Conservation (phyloP, 2,329 filamentous ascomycete species). For the Coniella vitis region DNA sequence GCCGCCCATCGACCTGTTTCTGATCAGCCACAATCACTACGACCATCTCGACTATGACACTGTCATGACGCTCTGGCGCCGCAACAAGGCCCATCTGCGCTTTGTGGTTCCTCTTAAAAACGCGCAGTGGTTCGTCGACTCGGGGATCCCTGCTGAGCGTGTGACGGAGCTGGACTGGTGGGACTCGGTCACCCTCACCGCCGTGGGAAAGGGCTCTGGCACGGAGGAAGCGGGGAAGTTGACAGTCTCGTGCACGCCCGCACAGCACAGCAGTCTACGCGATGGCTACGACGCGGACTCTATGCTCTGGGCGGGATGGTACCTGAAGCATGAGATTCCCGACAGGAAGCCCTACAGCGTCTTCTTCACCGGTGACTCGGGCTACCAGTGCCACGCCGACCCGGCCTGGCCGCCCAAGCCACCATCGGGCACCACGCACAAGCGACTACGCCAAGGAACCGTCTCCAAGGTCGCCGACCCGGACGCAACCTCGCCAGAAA, state of each 20-base stretch:
- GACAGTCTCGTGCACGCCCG: slow-evolving; percentile 58
- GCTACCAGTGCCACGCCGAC: slow-evolving; percentile 39
- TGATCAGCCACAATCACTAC: slow-evolving; percentile 51
- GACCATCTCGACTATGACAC: slow-evolving; percentile 45
- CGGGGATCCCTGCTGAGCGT: slow-evolving; percentile 37
- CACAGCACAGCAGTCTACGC: slow-evolving; percentile 59
- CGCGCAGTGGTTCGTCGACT: slow-evolving; percentile 56
- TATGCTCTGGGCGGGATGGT: slow-evolving; percentile 67
- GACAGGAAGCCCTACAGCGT: slow-evolving; percentile 43
- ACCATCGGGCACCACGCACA: neutral
- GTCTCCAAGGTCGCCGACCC: neutral
- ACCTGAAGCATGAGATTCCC: slow-evolving; percentile 30
- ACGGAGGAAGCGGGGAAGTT: slow-evolving; percentile 26
- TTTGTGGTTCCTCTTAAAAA: slow-evolving; percentile 65
- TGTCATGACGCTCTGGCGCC: slow-evolving; percentile 33
- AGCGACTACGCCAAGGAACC: slow-evolving; percentile 1
- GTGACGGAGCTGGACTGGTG: slow-evolving; percentile 71
- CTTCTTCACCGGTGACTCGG: slow-evolving; percentile 66
- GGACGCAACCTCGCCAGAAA: neutral
- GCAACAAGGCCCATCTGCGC: slow-evolving; percentile 31
- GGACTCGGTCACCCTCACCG: slow-evolving; percentile 41
- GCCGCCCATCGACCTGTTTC: slow-evolving; percentile 43
- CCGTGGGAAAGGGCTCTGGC: slow-evolving; percentile 14
- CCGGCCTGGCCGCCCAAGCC: slow-evolving; percentile 20
- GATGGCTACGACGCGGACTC: slow-evolving; percentile 49